Base-by-base conservation (phyloP, 495 filamentous ascomycete species). In the Penicillium argentinense region DNA sequence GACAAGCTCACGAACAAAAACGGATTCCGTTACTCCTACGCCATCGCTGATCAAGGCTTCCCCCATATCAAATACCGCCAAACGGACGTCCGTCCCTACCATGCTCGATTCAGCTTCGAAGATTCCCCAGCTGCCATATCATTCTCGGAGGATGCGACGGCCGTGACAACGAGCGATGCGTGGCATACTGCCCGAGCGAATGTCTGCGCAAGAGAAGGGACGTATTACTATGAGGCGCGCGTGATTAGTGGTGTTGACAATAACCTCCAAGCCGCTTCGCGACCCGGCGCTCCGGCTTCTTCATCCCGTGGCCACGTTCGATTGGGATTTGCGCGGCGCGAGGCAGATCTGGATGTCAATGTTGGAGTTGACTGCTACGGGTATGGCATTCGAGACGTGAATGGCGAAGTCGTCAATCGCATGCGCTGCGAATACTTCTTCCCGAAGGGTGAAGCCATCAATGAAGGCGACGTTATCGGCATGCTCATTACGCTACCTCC, bases 281-380 rank as follows among this genome's bases (percentile, higher is more conserved):
- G 49, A 1, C 68, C 68, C 28, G 49, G 59, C 1, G 72, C 66
- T 24, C 57, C 71, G 11, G 56, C 68, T 4, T 38, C 54, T 16
- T 49, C 70, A 1, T 56, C 68, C n/a, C 71, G 73, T 41, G 89
- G 87, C 24, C 91, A 98, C 65, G 86, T 97, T 8, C 83, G 95
- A 9, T 76, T 97, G 42, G 95, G 95, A 2, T 97, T 89, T 67
- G 91, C 93, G 1, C 73, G 95, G 42, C 77, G 92, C 24, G 95
- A 99, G 57, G 90, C 91, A 8, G 88, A 89, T 13, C 72, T 96
- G 3, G 95, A 97, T 56, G 88, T 88, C 11, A 93, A 95, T 8
- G 89, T 97, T 9, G 95, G 95, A 0, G 96, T 91, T 54, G 93
- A 99, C 63, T 91, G 88, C 25, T 97, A 97, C 64, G 93, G 90